These are phyloP conservation scores for Dittrichia graveolens DNA, from an alignment of 129 eudicot genomes.

Conservation along the genomic window DNA sequence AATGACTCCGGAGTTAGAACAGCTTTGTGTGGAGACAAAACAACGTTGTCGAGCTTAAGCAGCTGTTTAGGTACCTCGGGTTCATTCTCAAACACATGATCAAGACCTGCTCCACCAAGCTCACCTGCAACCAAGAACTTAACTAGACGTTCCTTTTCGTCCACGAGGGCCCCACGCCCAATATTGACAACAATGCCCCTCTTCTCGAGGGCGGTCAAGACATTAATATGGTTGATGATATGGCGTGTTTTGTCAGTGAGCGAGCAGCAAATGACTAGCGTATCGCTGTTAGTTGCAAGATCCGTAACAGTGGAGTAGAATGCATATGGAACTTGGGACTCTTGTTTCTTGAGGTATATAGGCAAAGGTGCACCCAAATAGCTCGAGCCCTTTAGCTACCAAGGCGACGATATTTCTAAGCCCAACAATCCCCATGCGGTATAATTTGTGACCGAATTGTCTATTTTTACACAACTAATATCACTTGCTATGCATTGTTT, in stretches of 20 bases:
- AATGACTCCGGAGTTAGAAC: constrained; percentile 57
- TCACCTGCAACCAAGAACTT: constrained; percentile 52
- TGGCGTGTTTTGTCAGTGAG: constrained; percentile 64
- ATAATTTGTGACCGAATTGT: not conserved
- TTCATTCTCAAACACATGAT: constrained; percentile 75
- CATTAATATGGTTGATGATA: constrained; percentile 57
- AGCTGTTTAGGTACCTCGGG: constrained; percentile 71
- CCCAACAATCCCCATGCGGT: constrained; percentile 69
- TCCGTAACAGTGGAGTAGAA: constrained; percentile 43
- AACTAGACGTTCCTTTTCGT: constrained; percentile 74
- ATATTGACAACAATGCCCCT: constrained; percentile 63
- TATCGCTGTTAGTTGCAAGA: constrained; percentile 60
- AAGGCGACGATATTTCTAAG: constrained; percentile 66
- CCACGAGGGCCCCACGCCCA: constrained; percentile 78
- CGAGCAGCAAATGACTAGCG: constrained; percentile 62
- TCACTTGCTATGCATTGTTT: too few relatives aligned
- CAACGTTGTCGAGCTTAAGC: constrained; percentile 59
- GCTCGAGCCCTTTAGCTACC: constrained; percentile 59
- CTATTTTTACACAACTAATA: too few relatives aligned
- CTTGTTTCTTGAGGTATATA: constrained; percentile 59
- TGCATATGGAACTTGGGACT: constrained; percentile 46
- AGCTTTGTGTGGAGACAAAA: constrained; percentile 73
- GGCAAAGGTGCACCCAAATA: constrained; percentile 68
- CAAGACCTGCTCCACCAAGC: constrained; percentile 82
- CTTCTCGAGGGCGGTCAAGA: constrained; percentile 58